Percentiles rank a stretch among this genome's conserved stretches.
Conservation (phyloP, 805 yeast genomes). For the Saccharomycopsis guyanensis region DNA sequence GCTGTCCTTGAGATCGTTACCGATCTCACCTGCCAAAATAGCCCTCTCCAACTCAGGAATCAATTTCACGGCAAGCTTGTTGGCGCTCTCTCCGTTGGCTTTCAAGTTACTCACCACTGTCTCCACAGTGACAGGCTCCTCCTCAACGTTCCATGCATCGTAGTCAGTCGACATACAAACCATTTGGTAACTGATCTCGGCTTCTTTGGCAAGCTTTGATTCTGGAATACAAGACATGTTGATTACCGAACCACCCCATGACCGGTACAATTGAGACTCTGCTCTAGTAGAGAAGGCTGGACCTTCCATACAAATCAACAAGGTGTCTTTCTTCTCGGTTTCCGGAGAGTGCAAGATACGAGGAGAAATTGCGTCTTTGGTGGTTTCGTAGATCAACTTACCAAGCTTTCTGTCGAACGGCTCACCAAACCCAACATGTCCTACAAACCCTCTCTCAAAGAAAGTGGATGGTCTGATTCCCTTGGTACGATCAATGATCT, state of each 20-base stretch:
- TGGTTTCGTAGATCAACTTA: slow-evolving; percentile 52
- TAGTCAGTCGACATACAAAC: slow-evolving; percentile 98
- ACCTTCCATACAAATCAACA: slow-evolving; percentile 97
- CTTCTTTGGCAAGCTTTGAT: slow-evolving; percentile 93
- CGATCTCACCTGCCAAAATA: slow-evolving; percentile 52
- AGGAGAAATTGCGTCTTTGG: slow-evolving; percentile 32
- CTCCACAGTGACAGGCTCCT: slow-evolving; percentile 97
- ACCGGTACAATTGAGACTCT: slow-evolving; percentile 76
- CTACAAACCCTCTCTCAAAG: slow-evolving; percentile 89
- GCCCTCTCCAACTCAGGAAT: slow-evolving; percentile 60
- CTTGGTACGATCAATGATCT: slow-evolving; percentile 93
- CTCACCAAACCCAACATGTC: slow-evolving; percentile 96
- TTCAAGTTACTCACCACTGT: slow-evolving; percentile 85
- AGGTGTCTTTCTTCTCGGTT: slow-evolving; percentile 64
- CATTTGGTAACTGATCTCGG: slow-evolving; percentile 96
- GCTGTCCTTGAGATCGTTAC: slow-evolving; percentile 62
- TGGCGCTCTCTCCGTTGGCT: slow-evolving; percentile 85
- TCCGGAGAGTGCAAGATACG: slow-evolving; percentile 52
- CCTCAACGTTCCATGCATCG: slow-evolving; percentile 96
- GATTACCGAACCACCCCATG: slow-evolving; percentile 91
- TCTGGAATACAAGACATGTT: slow-evolving; percentile 98
- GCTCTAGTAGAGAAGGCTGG: slow-evolving; percentile 97
- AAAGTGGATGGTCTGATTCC: slow-evolving; percentile 87
- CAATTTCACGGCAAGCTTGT: slow-evolving; percentile 60
- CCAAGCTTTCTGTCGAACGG: slow-evolving; percentile 81